Evolutionary conservation across 2,329 filamentous ascomycete species (phyloP).

Genomic region (Atkinsonella hypoxylon): DNA sequence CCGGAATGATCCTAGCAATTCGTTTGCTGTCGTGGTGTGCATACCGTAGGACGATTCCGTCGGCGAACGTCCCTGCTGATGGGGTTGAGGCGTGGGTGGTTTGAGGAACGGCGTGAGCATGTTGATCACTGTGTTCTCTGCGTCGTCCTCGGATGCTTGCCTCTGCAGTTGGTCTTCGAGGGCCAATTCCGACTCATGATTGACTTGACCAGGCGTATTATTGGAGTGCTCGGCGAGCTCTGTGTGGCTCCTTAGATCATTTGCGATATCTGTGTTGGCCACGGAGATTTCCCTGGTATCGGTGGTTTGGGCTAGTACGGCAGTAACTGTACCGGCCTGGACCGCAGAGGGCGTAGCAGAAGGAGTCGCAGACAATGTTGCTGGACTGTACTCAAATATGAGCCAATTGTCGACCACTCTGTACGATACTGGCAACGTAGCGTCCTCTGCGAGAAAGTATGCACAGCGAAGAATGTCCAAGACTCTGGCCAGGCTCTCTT

Average conservation of each 20-base stretch:
- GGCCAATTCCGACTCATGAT: not conserved
- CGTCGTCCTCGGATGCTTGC: slow-evolving; percentile 15
- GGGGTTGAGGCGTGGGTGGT: slow-evolving; percentile 30
- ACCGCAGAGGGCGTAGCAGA: not conserved
- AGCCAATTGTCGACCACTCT: slow-evolving; percentile 17
- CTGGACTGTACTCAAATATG: slow-evolving; percentile 21
- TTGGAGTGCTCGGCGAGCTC: not conserved
- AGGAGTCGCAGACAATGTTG: not conserved
- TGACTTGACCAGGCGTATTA: not conserved
- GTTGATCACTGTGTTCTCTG: slow-evolving; percentile 29
- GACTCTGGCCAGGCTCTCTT: slow-evolving; percentile 33
- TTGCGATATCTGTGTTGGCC: not conserved
- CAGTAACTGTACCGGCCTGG: not conserved
- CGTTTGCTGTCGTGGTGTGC: slow-evolving; percentile 38
- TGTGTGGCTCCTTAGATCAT: not conserved
- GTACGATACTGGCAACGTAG: slow-evolving; percentile 25
- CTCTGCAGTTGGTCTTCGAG: not conserved
- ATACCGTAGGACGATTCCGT: slow-evolving; percentile 42
- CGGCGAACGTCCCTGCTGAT: slow-evolving; percentile 18
- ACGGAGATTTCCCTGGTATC: not conserved
- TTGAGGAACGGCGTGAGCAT: slow-evolving; percentile 38
- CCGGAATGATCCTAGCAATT: slow-evolving; percentile 32
- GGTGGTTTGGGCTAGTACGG: not conserved
- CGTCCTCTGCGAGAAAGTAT: slow-evolving; percentile 32
- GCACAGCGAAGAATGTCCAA: slow-evolving; percentile 38